Conservation (phyloP, 108 stramenopile genomes). For the Cyclostephanos tholiformis region DNA sequence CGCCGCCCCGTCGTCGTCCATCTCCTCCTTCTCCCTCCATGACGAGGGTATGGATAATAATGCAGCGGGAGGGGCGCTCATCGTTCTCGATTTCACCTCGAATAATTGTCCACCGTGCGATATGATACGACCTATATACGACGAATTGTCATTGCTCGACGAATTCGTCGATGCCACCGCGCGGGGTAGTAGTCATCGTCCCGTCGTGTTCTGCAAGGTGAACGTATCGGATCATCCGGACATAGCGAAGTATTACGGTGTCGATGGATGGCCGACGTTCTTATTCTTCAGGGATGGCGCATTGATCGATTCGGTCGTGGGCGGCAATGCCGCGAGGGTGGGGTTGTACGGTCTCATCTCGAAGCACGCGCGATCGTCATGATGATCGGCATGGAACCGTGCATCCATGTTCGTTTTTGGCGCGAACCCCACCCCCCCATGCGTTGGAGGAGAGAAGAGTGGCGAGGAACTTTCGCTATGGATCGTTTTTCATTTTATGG, state of each 20-base stretch:
- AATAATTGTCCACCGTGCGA: conserved; percentile 43
- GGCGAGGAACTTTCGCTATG: too few species aligned
- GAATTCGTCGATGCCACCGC: conserved; percentile 7
- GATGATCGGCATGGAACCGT: neutral
- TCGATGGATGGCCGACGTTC: conserved; percentile 44
- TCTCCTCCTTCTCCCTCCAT: too few species aligned
- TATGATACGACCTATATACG: conserved; percentile 39
- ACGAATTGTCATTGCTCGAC: conserved; percentile 15
- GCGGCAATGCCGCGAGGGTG: conserved; percentile 29
- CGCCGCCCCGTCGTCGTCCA: too few species aligned
- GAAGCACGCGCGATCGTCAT: conserved; percentile 1
- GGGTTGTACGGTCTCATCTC: conserved; percentile 24
- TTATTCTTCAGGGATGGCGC: conserved; percentile 20
- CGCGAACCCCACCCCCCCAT: too few species aligned
- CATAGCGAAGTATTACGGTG: conserved; percentile 26
- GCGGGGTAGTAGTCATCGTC: neutral
- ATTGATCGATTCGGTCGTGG: conserved; percentile 19
- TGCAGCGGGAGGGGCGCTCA: conserved; percentile 8
- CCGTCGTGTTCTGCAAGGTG: conserved; percentile 27
- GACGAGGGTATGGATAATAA: too few species aligned
- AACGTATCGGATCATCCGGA: conserved; percentile 38
- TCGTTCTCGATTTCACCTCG: conserved; percentile 35
- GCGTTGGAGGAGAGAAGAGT: too few species aligned
- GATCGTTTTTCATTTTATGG: too few species aligned
- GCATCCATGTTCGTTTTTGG: too few species aligned